phyloP scores from a whole-genome alignment of 768 basidiomycete species.

The Lactarius sp. region DNA sequence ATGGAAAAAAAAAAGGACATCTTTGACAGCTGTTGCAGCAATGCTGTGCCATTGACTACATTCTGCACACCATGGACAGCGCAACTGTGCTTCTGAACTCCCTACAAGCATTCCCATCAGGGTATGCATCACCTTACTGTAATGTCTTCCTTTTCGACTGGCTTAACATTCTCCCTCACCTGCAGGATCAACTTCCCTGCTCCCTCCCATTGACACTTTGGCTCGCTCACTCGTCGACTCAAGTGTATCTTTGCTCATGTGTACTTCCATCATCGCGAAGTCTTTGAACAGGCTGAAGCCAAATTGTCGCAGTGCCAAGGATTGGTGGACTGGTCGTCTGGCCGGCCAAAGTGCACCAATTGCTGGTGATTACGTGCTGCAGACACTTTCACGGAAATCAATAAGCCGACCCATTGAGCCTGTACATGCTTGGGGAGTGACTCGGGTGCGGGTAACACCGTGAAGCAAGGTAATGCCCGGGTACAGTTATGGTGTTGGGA shows the following conservation, averaged over 20 bases:
- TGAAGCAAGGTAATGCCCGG: no score
- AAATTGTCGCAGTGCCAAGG: no score
- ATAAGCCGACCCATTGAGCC: no score
- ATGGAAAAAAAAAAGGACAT: not conserved
- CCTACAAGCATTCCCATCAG: conserved; percentile 84
- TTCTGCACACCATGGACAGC: conserved; percentile 45
- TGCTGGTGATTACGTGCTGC: no score
- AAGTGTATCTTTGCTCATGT: conserved; percentile 28
- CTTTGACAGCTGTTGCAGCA: conserved; percentile 43
- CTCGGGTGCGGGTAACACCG: no score
- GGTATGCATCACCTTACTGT: conserved; percentile 41
- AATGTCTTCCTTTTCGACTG: not conserved
- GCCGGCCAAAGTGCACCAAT: no score
- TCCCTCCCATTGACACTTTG: conserved; percentile 82
- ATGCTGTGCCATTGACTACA: conserved; percentile 98
- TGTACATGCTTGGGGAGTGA: no score
- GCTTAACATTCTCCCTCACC: conserved; percentile 18
- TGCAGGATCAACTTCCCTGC: conserved; percentile 73
- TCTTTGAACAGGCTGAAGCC: no score
- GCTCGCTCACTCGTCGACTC: conserved; percentile 83
- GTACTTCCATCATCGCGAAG: no score
- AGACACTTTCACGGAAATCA: no score
- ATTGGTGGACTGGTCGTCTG: no score
- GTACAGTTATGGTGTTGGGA: no score
- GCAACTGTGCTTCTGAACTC: conserved; percentile 63